Evolutionary conservation across 305 asterid species (phyloP).

Genomic region (Solanum hybrid): DNA sequence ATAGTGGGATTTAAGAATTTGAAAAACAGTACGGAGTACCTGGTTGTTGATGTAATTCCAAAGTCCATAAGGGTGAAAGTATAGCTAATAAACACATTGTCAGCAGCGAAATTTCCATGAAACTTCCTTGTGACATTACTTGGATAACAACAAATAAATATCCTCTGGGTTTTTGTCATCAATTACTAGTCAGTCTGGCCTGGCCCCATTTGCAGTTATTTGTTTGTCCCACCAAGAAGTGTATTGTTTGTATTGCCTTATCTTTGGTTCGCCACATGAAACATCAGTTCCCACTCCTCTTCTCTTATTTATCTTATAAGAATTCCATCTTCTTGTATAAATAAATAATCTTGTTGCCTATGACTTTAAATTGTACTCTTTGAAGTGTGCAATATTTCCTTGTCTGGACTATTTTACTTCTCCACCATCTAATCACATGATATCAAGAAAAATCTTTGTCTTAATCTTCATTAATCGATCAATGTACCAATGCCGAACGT

Average conservation of each 20-base stretch:
- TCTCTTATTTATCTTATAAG: neutral
- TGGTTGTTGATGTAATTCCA: neutral
- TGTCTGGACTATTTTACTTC: neutral
- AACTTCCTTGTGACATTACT: constrained; percentile 11
- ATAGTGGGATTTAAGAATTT: neutral
- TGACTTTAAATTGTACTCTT: neutral
- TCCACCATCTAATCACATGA: neutral
- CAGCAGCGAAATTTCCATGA: constrained; percentile 10
- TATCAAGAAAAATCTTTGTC: neutral
- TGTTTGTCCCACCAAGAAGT: neutral
- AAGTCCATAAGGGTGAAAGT: neutral
- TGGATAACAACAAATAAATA: neutral
- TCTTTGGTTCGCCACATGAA: neutral
- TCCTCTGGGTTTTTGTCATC: neutral
- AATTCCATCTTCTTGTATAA: neutral
- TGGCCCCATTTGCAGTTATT: neutral
- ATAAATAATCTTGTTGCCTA: neutral
- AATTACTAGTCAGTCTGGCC: neutral
- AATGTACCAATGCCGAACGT: neutral
- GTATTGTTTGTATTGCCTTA: neutral
- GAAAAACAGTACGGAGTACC: neutral
- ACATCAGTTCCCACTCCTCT: neutral
- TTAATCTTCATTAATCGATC: neutral
- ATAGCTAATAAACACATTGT: neutral
- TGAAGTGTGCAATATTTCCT: neutral